Evolutionary conservation across 768 basidiomycete genomes (phyloP), one percentile per base, ranked within the genome.

Genomic region (Pleurotus cornucopiae): DNA sequence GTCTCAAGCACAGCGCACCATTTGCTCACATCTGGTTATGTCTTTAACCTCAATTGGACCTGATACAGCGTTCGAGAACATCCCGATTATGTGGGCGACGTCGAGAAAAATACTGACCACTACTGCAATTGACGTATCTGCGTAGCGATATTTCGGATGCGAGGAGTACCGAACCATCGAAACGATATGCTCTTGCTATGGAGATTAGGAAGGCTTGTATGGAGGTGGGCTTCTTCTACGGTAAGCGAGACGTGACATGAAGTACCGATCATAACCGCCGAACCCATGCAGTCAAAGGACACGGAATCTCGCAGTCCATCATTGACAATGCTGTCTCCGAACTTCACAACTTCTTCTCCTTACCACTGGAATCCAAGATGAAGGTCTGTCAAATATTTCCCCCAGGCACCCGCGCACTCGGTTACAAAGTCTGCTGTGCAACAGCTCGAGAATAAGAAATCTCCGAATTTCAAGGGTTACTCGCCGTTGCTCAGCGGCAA

Each of bases 401-500:
- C 47, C 41, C 20, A 2, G 12, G 12, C 37, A 14, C 41, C 7
- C 9, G 55, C 3, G 14, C 9, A 18, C 38, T 21, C 34, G 45
- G 54, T 16, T 21, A 44, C 20, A 5, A 13, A 44, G 20, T 44
- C 41, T 44, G 41, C 20, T 44, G 3, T 18, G 7, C 41, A 21
- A 44, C 13, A 92, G 88, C 76, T 92, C 3, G 81, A 91, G 60
- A 84, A 88, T 61, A 77, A 75, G 49, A 85, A 81, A 56, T 78
- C 79, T 0, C 67, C 81, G 0, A 86, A 86, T 64, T 95, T 91
- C 75, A 89, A 86, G 64, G 88, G 88, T 16, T 90, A 89, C 67
- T 85, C 76, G 52, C 80, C 84, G 2, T 67, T 92, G 2, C 74
- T 87, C 5, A 86, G 84, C 55, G 83, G 81, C 49, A 92, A 92